Base-by-base conservation (phyloP, 2,329 filamentous ascomycete species). In the Colletotrichum sp. region DNA sequence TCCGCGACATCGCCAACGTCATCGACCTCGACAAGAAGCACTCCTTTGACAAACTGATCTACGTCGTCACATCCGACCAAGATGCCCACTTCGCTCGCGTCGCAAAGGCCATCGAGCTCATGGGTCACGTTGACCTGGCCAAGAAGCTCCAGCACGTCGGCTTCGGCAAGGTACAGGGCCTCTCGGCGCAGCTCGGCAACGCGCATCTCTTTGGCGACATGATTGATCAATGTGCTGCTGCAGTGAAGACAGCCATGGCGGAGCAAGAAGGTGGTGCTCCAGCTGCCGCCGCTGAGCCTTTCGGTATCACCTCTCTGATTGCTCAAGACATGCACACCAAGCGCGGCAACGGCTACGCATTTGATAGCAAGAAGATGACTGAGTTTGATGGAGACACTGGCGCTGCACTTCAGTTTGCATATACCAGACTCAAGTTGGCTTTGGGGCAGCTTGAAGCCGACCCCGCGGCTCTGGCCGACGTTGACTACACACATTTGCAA, bases 301-400 rank as follows among this genome's bases (percentile, higher is more conserved):
- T 95, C 5, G 93, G 92, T 71, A 94, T 94, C 79, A 91, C 90
- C 3, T 90, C 92, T 34, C 92, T 95, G 82, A 93, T 95, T 90
- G 92, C 94, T 3, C 81, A 83, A 6, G 82, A 83, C 6, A 78
- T 82, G 5, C 77, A 77, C 3, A 82, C 82, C 57, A 82, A 80
- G 70, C 32, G 80, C 0, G 79, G 74, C 9, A 81, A 81, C 0
- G 76, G 78, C 0, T 83, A 83, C 30, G 22, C 79, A 0, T 77
- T 69, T 6, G 81, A 82, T 16, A 15, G 78, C 0, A 80, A 79
- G 70, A 89, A 90, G 66, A 95, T 95, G 93, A 93, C 90, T 2
- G 93, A 92, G 5, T 94, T 94, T 77, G 93, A 95, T 82, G 93
- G 93, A 29, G 93, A 95, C 82, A 95, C 93, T 0, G 94, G 93